Evolutionary conservation across 2,329 filamentous ascomycete species (phyloP).

Genomic region (Cladosporium sp.): DNA sequence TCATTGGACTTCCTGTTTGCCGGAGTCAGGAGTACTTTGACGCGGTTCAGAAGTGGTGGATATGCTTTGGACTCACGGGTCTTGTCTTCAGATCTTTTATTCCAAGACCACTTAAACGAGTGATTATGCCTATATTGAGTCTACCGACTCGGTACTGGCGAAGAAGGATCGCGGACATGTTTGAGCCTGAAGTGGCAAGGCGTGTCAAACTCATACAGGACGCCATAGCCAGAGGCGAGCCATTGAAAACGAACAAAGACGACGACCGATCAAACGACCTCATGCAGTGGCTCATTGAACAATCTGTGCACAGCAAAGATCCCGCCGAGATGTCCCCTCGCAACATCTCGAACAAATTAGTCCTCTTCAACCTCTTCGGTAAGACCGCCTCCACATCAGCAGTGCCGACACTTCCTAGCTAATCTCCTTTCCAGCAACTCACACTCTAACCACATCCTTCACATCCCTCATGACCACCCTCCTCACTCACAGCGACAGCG

Average conservation of each 20-base stretch:
- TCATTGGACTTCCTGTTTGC: slow-evolving; percentile 19
- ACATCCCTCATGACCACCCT: slow-evolving; percentile 21
- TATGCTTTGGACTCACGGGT: slow-evolving; percentile 14
- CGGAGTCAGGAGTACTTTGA: slow-evolving; percentile 14
- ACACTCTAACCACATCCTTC: slow-evolving; percentile 7
- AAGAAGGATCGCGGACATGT: slow-evolving; percentile 11
- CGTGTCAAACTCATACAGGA: not conserved
- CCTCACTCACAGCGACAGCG: slow-evolving; percentile 2
- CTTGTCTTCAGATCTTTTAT: slow-evolving; percentile 16
- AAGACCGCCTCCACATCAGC: not conserved
- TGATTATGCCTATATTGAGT: slow-evolving; percentile 17
- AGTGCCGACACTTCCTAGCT: not conserved
- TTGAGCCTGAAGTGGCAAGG: slow-evolving; percentile 15
- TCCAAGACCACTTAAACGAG: not conserved
- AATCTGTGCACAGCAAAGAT: slow-evolving; percentile 7
- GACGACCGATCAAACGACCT: slow-evolving; percentile 17
- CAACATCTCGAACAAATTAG: slow-evolving; percentile 17
- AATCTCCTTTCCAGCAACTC: not conserved
- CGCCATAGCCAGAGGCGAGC: slow-evolving; percentile 3
- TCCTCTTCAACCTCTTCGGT: slow-evolving; percentile 24
- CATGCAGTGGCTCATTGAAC: slow-evolving; percentile 24
- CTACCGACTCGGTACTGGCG: slow-evolving; percentile 20
- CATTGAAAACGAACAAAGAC: not conserved
- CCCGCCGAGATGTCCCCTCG: not conserved
- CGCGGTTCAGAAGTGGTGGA: slow-evolving; percentile 9